Evolutionary conservation across 371 early-diverging fungal species (phyloP).

Genomic region (Quaeritorhiza haematococci): DNA sequence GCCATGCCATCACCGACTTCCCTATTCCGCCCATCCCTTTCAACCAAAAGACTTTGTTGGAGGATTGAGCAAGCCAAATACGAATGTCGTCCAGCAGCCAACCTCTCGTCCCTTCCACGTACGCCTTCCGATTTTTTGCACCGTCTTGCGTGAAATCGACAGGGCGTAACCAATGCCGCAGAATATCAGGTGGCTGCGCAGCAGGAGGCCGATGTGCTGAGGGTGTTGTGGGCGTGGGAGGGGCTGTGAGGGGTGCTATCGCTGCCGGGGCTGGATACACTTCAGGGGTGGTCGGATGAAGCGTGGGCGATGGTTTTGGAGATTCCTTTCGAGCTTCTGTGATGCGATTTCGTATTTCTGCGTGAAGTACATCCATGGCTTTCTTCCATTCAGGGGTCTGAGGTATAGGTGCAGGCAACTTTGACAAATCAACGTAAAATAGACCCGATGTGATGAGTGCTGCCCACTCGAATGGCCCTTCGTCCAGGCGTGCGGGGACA

Average conservation of each 20-base stretch:
- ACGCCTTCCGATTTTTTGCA: neutral
- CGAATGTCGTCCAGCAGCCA: conserved; percentile 15
- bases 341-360: neutral
- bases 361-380: neutral
- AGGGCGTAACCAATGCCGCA: neutral
- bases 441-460: conserved; percentile 6
- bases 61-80: conserved; percentile 8
- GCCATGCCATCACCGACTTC: conserved; percentile 11
- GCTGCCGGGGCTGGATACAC: neutral
- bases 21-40: conserved; percentile 12
- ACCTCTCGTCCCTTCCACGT: conserved; percentile 3
- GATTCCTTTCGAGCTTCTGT: too few species aligned
- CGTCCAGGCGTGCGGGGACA: conserved; percentile 13
- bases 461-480: conserved; percentile 20
- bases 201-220: too few species aligned
- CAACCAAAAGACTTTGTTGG: conserved; percentile 11
- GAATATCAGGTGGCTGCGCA: too few species aligned
- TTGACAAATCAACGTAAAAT: neutral
- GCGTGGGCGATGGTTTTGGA: neutral
- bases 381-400: neutral
- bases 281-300: neutral
- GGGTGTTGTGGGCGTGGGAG: neutral
- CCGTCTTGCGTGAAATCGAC: neutral
- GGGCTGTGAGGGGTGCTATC: too few species aligned
- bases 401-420: too few species aligned